Evolutionary conservation across 179 eudicot genomes (phyloP).

Genomic region (Corrigiola litoralis): DNA sequence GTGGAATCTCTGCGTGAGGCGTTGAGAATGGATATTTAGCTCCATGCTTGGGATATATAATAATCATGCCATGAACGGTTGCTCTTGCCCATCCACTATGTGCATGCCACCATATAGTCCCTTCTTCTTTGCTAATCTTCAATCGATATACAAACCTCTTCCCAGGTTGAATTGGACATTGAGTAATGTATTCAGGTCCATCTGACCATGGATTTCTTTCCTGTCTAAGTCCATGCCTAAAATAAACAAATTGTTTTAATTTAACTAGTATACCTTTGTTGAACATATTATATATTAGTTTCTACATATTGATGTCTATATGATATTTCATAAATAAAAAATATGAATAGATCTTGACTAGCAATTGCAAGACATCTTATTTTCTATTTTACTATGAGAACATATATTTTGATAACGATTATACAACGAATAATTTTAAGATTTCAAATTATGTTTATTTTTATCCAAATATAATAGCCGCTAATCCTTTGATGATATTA

Average conservation of each 20-base stretch:
- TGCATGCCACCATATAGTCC: constrained; percentile 4
- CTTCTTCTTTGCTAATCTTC: neutral
- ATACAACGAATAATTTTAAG: too few relatives aligned
- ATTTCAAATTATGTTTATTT: too few relatives aligned
- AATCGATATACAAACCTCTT: neutral
- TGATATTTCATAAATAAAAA: too few relatives aligned
- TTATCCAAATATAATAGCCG: too few relatives aligned
- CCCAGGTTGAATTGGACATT: neutral
- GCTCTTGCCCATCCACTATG: constrained; percentile 9
- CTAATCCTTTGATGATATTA: too few relatives aligned
- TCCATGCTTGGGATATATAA: neutral
- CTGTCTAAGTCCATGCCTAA: constrained; percentile 4
- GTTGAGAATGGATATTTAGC: neutral
- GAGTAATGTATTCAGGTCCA: constrained; percentile 1
- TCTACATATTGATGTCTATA: too few relatives aligned
- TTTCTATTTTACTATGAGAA: too few relatives aligned
- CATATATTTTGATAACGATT: too few relatives aligned
- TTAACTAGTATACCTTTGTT: too few relatives aligned
- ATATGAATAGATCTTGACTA: too few relatives aligned
- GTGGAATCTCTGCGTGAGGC: neutral
- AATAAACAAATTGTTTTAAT: neutral
- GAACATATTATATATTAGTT: too few relatives aligned
- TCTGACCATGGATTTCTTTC: constrained; percentile 4
- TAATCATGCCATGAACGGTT: neutral
- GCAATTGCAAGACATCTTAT: too few relatives aligned